phyloP scores from a whole-genome alignment of 768 basidiomycete genomes.

The Suillus discolor region DNA sequence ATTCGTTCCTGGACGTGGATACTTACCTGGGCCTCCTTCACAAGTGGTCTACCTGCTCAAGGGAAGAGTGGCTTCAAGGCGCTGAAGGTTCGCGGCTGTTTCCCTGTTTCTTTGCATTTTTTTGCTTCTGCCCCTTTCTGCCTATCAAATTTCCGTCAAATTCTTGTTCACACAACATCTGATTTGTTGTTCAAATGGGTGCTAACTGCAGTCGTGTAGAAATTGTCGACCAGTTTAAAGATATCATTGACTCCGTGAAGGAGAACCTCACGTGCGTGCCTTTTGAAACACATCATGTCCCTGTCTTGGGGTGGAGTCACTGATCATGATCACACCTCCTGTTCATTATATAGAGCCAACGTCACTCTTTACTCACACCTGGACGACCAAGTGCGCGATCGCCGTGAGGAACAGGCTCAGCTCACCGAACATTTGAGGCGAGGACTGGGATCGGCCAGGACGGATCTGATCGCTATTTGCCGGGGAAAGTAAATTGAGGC shows the following conservation, averaged over 20 bases:
- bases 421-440: constrained; percentile 21
- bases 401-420: constrained; percentile 19
- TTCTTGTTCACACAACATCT: constrained; percentile 22
- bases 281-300: neutral
- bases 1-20: constrained; percentile 21
- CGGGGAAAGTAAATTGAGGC: constrained; percentile 6
- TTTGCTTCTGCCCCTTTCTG: constrained; percentile 19
- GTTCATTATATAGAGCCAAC: constrained; percentile 20
- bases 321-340: constrained; percentile 14
- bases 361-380: constrained; percentile 23
- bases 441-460: constrained; percentile 20
- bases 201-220: constrained; percentile 2
- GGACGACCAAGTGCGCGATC: constrained; percentile 25
- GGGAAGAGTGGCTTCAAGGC: constrained; percentile 34
- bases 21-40: constrained; percentile 26
- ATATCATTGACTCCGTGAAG: constrained; percentile 21
- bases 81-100: constrained; percentile 26
- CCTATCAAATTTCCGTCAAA: constrained; percentile 18
- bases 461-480: constrained; percentile 9
- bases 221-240: constrained; percentile 9
- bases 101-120: neutral
- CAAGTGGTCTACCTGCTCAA: constrained; percentile 30
- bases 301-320: neutral
- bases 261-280: constrained; percentile 30
- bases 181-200: constrained; percentile 7